Conservation (phyloP, 2,329 filamentous ascomycete species). For the Bipolaris zeicola region DNA sequence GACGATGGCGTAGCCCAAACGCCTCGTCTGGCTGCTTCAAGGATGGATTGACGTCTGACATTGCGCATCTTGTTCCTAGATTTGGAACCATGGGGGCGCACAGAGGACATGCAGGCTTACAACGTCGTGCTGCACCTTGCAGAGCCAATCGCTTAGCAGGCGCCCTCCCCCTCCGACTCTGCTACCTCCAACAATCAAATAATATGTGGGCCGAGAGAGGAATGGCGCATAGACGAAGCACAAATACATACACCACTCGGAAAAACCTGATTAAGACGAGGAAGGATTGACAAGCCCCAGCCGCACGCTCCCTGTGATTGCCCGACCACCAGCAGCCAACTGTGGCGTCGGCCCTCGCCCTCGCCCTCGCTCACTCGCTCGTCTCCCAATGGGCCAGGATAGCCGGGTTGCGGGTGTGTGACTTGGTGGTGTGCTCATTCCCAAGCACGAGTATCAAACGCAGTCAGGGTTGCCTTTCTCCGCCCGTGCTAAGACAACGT, state of each 20-base stretch:
- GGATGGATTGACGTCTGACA: constrained; percentile 11
- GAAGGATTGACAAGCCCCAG: neutral
- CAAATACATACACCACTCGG: neutral
- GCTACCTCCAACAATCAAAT: neutral
- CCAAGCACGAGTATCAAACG: constrained; percentile 9
- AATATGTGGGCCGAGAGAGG: neutral
- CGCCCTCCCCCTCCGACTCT: neutral
- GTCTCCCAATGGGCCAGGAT: constrained; percentile 2
- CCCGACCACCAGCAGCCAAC: neutral
- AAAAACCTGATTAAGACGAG: neutral
- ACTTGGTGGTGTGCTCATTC: neutral
- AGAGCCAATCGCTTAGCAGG: neutral
- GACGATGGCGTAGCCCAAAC: constrained; percentile 6
- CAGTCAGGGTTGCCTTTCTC: constrained; percentile 11
- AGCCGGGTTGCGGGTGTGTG: neutral
- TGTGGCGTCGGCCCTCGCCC: neutral
- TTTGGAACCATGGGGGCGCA: neutral
- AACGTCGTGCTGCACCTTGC: neutral
- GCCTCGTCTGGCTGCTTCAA: constrained; percentile 8
- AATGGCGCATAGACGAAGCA: neutral
- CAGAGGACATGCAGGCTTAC: neutral
- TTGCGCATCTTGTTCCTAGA: constrained; percentile 1
- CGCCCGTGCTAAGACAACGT: constrained; percentile 12
- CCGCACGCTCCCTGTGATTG: neutral
- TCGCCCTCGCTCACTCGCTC: neutral